These are phyloP conservation scores for Coprinopsis cinerea DNA, from an alignment of 768 basidiomycete species.

Conservation along the genomic window DNA sequence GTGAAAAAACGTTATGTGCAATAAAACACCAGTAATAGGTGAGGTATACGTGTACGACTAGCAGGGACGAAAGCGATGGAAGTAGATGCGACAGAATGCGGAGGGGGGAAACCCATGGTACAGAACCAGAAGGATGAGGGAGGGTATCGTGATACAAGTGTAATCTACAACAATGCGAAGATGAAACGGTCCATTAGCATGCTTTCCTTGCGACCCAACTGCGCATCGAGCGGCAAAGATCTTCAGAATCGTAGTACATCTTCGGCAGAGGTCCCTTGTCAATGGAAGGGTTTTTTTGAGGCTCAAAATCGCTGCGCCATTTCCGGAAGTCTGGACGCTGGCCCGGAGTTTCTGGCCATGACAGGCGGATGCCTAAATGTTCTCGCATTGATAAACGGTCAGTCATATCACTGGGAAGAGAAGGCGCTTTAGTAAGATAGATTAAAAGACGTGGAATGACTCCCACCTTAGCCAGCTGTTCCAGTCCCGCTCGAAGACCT, in stretches of 20 bases:
- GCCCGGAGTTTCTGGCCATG: constrained; percentile 44
- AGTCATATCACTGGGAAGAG: constrained; percentile 57
- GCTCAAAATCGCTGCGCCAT: constrained; percentile 44
- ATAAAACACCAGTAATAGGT: too few relatives aligned
- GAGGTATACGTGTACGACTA: not conserved
- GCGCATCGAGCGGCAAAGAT: constrained; percentile 45
- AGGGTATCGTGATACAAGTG: not conserved
- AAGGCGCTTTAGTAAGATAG: constrained; percentile 7
- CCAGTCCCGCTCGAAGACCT: constrained; percentile 65
- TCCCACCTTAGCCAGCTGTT: constrained; percentile 64
- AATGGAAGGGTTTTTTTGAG: constrained; percentile 12
- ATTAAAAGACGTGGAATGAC: not conserved
- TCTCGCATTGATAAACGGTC: constrained; percentile 62
- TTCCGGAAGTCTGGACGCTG: constrained; percentile 45
- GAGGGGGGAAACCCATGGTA: too few relatives aligned
- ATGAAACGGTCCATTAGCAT: not conserved
- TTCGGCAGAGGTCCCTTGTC: constrained; percentile 13
- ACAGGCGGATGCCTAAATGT: constrained; percentile 37
- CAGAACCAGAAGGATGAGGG: too few relatives aligned
- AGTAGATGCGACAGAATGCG: too few relatives aligned
- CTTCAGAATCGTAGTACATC: constrained; percentile 20
- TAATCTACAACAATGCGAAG: not conserved
- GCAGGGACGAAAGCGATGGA: too few relatives aligned
- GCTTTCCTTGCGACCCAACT: constrained; percentile 51
- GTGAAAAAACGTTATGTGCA: too few relatives aligned